Conservation (phyloP, 805 yeast genomes). For the Limtongia smithiae region DNA sequence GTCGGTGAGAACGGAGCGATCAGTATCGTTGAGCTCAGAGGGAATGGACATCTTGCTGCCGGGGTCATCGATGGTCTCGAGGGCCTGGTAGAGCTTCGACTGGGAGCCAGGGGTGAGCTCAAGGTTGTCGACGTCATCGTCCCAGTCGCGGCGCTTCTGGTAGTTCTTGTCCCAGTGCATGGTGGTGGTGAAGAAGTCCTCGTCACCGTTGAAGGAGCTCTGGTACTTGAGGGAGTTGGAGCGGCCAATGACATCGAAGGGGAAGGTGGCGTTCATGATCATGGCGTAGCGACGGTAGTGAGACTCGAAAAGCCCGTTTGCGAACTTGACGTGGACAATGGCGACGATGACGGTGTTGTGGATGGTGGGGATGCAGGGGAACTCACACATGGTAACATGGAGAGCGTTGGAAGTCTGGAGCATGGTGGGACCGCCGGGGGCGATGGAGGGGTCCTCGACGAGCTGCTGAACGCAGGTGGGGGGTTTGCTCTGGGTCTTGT, state of each 20-base stretch:
- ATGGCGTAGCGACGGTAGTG: slow-evolving; percentile 12
- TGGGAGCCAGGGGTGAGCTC: too few relatives aligned
- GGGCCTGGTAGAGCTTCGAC: too few relatives aligned
- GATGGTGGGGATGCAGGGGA: slow-evolving; percentile 15
- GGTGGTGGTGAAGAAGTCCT: slow-evolving; percentile 13
- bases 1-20: too few relatives aligned
- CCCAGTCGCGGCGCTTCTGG: neutral
- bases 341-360: slow-evolving; percentile 13
- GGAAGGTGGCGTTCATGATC: slow-evolving; percentile 15
- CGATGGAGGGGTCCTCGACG: neutral
- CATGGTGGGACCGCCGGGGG: neutral
- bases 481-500: neutral
- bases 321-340: slow-evolving; percentile 9
- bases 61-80: too few relatives aligned
- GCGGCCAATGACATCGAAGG: slow-evolving; percentile 11
- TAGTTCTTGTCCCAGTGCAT: slow-evolving; percentile 2
- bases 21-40: too few relatives aligned
- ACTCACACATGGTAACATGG: slow-evolving; percentile 12
- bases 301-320: neutral
- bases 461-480: slow-evolving; percentile 1
- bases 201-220: slow-evolving; percentile 3
- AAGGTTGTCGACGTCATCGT: slow-evolving; percentile 3
- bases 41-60: too few relatives aligned
- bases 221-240: slow-evolving; percentile 8
- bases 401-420: slow-evolving; percentile 14